Percentiles rank a stretch among this genome's conserved stretches.
phyloP scores from a whole-genome alignment of 306 rosid species.

The Malus sieversii region DNA sequence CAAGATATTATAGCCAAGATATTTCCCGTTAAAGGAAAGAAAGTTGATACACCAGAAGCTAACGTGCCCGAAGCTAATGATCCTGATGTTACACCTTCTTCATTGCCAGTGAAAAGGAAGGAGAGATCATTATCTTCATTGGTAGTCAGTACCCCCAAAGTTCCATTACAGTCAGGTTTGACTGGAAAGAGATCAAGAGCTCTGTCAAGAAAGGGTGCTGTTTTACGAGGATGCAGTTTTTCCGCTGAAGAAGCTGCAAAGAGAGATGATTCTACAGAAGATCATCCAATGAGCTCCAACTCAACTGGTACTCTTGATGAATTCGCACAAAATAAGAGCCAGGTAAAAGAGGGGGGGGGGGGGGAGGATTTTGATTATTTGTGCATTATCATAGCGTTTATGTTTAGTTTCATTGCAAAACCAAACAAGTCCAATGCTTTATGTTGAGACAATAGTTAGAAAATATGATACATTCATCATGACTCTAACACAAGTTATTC shows the following conservation, averaged over 20 bases:
- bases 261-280: conserved; percentile 51
- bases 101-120: conserved; percentile 77
- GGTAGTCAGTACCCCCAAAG: conserved; percentile 85
- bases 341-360: conserved; percentile 19
- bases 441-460: not conserved
- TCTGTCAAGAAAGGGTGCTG: conserved; percentile 60
- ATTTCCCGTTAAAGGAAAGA: conserved; percentile 64
- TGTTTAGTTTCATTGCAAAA: not conserved
- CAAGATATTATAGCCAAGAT: conserved; percentile 88
- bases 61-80: conserved; percentile 10
- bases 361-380: not conserved
- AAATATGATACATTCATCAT: not conserved
- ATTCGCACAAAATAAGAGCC: conserved; percentile 33
- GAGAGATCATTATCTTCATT: conserved; percentile 95
- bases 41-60: not conserved
- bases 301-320: conserved; percentile 40
- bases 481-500: not conserved
- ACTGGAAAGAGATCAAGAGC: conserved; percentile 86
- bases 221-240: conserved; percentile 63
- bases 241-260: conserved; percentile 44
- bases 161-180: conserved; percentile 60
- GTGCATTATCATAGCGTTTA: not conserved
- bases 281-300: conserved; percentile 48
- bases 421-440: not conserved
- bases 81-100: conserved; percentile 21